Conservation (phyloP, 352 stramenopile genomes). For the Globisporangium cystogenes region DNA sequence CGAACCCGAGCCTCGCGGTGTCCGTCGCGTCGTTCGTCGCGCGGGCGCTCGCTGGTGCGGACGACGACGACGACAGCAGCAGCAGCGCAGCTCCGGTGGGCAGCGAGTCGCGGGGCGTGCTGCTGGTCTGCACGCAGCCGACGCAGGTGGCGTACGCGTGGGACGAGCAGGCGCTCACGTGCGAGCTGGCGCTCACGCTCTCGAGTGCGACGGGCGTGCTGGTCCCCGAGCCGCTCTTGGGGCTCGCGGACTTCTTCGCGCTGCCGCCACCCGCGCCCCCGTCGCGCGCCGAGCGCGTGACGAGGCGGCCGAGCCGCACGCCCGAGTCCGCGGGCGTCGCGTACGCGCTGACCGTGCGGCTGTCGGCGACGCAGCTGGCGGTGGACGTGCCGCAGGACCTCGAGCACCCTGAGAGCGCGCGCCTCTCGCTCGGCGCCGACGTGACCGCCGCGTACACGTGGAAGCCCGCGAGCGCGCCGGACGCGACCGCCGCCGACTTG, state of each 20-base stretch:
- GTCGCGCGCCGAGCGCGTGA: slow-evolving; percentile 3
- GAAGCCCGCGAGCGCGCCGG: slow-evolving; percentile 22
- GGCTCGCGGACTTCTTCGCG: slow-evolving; percentile 48
- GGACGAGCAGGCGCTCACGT: slow-evolving; percentile 32
- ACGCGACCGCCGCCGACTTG: slow-evolving; percentile 25
- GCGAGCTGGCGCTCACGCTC: slow-evolving; percentile 45
- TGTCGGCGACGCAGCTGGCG: slow-evolving; percentile 40
- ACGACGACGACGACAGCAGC: background rate
- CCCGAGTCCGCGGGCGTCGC: slow-evolving; percentile 45
- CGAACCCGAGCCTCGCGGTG: slow-evolving; percentile 10
- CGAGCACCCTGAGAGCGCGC: slow-evolving; percentile 28
- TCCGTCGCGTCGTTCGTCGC: slow-evolving; percentile 12
- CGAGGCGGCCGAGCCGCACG: slow-evolving; percentile 40
- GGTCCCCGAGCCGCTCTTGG: slow-evolving; percentile 38
- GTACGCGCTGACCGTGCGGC: slow-evolving; percentile 38
- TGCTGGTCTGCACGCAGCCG: slow-evolving; percentile 38
- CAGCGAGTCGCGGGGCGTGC: slow-evolving; percentile 11
- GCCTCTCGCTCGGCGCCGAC: slow-evolving; percentile 50
- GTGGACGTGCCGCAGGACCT: slow-evolving; percentile 54
- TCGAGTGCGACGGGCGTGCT: slow-evolving; percentile 49
- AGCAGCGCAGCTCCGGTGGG: background rate
- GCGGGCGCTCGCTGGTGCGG: background rate
- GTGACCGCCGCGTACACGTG: slow-evolving; percentile 49
- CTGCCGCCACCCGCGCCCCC: too few relatives aligned
- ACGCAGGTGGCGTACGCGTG: slow-evolving; percentile 54